A percentile compares a stretch with the other conserved stretches of the same genome.
phyloP scores from a whole-genome alignment of 148 eudicot species.

The Spergularia bocconei region DNA sequence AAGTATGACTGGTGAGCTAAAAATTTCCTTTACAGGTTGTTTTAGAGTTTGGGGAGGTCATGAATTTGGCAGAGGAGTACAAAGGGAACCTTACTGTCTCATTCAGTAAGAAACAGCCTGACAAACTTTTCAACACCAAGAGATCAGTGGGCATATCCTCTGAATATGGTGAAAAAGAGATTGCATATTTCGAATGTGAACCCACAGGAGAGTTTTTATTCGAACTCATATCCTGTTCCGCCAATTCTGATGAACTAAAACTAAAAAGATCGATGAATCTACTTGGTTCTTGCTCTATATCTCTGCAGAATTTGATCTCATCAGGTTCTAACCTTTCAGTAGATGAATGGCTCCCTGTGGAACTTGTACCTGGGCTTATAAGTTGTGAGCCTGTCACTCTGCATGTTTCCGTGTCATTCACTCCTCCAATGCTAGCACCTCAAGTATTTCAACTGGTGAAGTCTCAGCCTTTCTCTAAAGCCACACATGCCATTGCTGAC shows the following conservation, averaged over 20 bases:
- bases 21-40: slow-evolving; percentile 42
- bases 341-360: too few relatives aligned
- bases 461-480: slow-evolving; percentile 41
- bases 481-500: slow-evolving; percentile 32
- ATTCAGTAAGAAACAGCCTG: slow-evolving; percentile 76
- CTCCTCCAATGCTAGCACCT: slow-evolving; percentile 54
- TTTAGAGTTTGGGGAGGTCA: slow-evolving; percentile 73
- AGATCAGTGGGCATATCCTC: slow-evolving; percentile 60
- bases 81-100: slow-evolving; percentile 58
- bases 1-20: neutral
- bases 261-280: slow-evolving; percentile 36
- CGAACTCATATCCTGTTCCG: slow-evolving; percentile 44
- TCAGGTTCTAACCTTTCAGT: too few relatives aligned
- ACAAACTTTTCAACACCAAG: slow-evolving; percentile 53
- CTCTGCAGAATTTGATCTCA: too few relatives aligned
- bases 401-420: slow-evolving; percentile 62
- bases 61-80: slow-evolving; percentile 58
- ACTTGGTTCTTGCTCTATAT: too few relatives aligned
- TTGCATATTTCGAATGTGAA: slow-evolving; percentile 79
- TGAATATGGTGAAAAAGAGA: slow-evolving; percentile 61
- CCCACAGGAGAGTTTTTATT: slow-evolving; percentile 65
- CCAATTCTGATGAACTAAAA: slow-evolving; percentile 36
- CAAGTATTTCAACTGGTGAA: slow-evolving; percentile 47
- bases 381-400: slow-evolving; percentile 43
- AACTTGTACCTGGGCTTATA: too few relatives aligned